Conservation (phyloP, 192 early-diverging fungal species). For the Mortierella alpina region DNA sequence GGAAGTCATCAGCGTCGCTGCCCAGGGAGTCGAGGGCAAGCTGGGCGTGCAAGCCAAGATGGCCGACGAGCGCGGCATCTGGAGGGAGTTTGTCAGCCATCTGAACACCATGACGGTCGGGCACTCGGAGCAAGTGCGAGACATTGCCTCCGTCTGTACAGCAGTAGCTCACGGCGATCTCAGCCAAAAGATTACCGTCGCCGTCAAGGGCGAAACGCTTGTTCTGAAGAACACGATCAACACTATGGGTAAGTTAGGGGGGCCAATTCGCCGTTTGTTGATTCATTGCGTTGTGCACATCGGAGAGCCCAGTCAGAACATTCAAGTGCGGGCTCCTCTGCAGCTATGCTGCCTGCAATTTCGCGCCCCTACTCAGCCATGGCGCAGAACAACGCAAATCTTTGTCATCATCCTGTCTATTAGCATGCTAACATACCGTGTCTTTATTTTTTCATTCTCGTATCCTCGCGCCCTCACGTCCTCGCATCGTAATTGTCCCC, state of each 20-base stretch:
- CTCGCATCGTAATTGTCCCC: not conserved
- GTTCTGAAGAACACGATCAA: conserved; percentile 81
- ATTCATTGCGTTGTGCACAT: not conserved
- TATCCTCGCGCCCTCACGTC: not conserved
- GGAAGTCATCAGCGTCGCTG: conserved; percentile 76
- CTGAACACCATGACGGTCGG: conserved; percentile 66
- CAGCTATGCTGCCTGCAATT: too few relatives aligned
- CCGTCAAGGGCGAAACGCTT: conserved; percentile 79
- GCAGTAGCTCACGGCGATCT: conserved; percentile 78
- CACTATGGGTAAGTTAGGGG: conserved; percentile 67
- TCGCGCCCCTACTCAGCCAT: not conserved
- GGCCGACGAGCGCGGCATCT: conserved; percentile 61
- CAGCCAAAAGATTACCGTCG: conserved; percentile 73
- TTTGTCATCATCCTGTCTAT: not conserved
- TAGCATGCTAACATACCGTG: too few relatives aligned
- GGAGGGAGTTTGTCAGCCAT: conserved; percentile 66
- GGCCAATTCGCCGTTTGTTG: not conserved
- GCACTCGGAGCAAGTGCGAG: conserved; percentile 69
- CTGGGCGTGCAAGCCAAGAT: conserved; percentile 74
- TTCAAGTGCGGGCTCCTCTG: too few relatives aligned
- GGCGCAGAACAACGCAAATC: not conserved
- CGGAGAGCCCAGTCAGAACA: too few relatives aligned
- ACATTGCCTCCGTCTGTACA: conserved; percentile 78
- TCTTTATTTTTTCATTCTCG: not conserved
- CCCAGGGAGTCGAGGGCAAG: conserved; percentile 77